Evolutionary conservation across 1,284 basidiomycete genomes (phyloP).

Genomic region (Golubevia pallescens): DNA sequence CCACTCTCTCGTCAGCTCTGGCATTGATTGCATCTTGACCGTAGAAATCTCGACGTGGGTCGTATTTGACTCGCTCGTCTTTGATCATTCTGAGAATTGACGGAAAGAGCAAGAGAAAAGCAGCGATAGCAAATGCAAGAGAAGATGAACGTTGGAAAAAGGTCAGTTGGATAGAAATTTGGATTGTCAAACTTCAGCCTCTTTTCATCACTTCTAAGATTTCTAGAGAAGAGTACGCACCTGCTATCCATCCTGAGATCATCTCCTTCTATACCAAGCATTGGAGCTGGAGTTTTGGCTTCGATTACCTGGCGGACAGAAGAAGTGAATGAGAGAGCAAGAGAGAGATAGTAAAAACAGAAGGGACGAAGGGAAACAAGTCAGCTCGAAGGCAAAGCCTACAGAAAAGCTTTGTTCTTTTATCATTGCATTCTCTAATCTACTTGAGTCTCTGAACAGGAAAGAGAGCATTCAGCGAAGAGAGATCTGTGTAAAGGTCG

Average conservation of each 20-base stretch:
- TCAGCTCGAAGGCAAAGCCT: too few species aligned
- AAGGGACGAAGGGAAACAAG: too few species aligned
- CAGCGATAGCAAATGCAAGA: conserved; percentile 5
- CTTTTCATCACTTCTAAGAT: too few species aligned
- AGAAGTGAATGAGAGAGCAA: neutral
- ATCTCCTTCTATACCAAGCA: conserved; percentile 45
- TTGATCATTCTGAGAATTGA: conserved; percentile 22
- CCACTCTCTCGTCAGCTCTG: conserved; percentile 40
- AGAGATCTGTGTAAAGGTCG: too few species aligned
- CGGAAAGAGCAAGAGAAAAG: neutral
- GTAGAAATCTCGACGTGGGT: conserved; percentile 41
- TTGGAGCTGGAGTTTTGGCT: conserved; percentile 53
- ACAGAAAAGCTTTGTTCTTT: too few species aligned
- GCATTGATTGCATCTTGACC: conserved; percentile 18
- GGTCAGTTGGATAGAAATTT: too few species aligned
- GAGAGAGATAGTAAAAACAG: too few species aligned
- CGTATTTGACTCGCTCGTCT: conserved; percentile 42
- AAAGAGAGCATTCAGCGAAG: too few species aligned
- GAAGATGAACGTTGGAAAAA: neutral
- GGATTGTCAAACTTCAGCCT: too few species aligned
- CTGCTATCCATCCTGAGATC: conserved; percentile 49
- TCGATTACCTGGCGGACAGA: conserved; percentile 39
- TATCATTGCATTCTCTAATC: too few species aligned
- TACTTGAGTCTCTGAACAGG: too few species aligned
- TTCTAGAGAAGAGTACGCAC: conserved; percentile 6